Evolutionary conservation across 2,329 filamentous ascomycete species (phyloP).

Genomic region (Alternaria hordeiaustralica): DNA sequence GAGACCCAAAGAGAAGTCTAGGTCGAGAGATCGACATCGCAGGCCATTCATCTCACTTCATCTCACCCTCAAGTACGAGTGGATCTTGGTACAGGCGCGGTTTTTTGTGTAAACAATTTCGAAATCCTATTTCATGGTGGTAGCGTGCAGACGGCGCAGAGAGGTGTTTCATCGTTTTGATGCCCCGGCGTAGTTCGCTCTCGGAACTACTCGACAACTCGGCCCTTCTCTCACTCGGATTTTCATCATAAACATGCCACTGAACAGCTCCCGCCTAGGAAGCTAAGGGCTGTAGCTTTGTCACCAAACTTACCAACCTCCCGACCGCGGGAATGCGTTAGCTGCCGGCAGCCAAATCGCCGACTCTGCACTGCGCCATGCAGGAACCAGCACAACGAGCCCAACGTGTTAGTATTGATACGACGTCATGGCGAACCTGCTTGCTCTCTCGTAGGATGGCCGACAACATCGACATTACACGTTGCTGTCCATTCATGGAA

Average conservation of each 20-base stretch:
- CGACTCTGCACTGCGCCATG: conserved; percentile 1
- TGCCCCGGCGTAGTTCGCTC: not conserved
- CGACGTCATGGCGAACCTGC: not conserved
- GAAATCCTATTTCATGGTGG: not conserved
- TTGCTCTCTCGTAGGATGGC: not conserved
- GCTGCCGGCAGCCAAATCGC: conserved; percentile 8
- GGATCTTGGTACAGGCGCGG: not conserved
- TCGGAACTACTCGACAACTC: conserved; percentile 1
- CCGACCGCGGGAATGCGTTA: conserved; percentile 5
- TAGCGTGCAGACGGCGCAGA: not conserved
- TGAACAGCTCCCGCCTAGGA: not conserved
- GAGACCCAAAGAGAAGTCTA: not conserved
- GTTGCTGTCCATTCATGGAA: not conserved
- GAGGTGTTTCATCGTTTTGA: not conserved
- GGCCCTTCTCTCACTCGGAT: not conserved
- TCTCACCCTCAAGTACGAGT: not conserved
- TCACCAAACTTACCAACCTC: conserved; percentile 1
- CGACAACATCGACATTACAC: not conserved
- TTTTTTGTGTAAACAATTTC: not conserved
- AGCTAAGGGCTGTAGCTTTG: conserved; percentile 8
- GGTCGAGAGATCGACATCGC: conserved; percentile 7
- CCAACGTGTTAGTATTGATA: not conserved
- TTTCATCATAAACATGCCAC: not conserved
- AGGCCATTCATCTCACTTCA: conserved; percentile 2
- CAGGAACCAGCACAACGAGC: not conserved